phyloP scores from a whole-genome alignment of 192 early-diverging fungal species.

The Entomortierella beljakovae region DNA sequence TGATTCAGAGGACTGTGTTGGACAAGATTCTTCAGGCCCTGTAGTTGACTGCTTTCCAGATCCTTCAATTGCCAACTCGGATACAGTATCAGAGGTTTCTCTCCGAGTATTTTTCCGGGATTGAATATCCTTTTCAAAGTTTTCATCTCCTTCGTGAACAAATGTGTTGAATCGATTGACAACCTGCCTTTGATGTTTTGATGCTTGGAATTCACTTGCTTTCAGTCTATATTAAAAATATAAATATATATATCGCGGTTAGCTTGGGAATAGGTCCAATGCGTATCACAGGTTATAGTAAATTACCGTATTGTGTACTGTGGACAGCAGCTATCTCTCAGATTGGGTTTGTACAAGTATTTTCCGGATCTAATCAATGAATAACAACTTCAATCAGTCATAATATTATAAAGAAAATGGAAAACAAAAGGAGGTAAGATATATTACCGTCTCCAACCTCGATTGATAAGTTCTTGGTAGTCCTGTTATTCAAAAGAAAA shows the following conservation, averaged over 20 bases:
- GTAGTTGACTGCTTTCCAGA: background rate
- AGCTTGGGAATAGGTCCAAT: background rate
- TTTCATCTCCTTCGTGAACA: constrained; percentile 56
- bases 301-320: constrained; percentile 76
- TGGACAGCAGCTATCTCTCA: constrained; percentile 76
- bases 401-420: background rate
- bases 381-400: background rate
- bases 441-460: constrained; percentile 78
- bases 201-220: constrained; percentile 62
- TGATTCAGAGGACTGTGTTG: background rate
- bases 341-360: constrained; percentile 81
- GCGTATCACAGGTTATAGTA: background rate
- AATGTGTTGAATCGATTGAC: constrained; percentile 72
- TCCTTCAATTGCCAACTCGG: background rate
- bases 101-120: constrained; percentile 10
- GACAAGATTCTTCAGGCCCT: background rate
- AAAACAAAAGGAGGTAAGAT: background rate
- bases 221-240: constrained; percentile 56
- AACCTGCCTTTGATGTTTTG: constrained; percentile 76
- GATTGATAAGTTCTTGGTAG: constrained; percentile 76
- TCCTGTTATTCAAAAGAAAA: constrained; percentile 47
- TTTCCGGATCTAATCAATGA: constrained; percentile 61
- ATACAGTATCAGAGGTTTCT: constrained; percentile 5
- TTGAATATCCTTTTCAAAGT: constrained; percentile 41
- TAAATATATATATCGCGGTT: background rate